These are phyloP conservation scores for Dorcoceras hygrometricum DNA, from an alignment of 257 asterid genomes.

Conservation along the genomic window DNA sequence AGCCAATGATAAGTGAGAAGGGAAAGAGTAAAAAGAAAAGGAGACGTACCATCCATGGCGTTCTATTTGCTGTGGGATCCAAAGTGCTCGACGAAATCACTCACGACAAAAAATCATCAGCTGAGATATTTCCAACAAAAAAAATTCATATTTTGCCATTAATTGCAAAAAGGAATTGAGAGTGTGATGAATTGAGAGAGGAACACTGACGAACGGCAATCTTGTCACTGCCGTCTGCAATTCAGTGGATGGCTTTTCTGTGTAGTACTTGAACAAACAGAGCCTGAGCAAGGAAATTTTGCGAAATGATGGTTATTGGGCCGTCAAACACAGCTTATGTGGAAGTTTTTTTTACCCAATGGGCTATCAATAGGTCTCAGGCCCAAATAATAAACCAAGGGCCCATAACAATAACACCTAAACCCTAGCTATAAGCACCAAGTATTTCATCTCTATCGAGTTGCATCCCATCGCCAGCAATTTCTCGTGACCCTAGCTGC, in stretches of 20 bases:
- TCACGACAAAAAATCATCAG: constrained; percentile 10
- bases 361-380: neutral
- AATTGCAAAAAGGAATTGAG: neutral
- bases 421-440: constrained; percentile 28
- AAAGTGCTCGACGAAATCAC: constrained; percentile 49
- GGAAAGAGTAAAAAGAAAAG: neutral
- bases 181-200: neutral
- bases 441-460: neutral
- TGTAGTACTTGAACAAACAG: neutral
- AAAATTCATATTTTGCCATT: neutral
- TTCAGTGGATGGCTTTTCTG: no score
- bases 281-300: no score
- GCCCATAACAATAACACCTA: neutral
- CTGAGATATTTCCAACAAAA: constrained; percentile 10
- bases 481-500: constrained; percentile 27
- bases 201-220: constrained; percentile 5
- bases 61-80: constrained; percentile 19
- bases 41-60: constrained; percentile 56
- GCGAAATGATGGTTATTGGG: neutral
- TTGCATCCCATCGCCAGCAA: neutral
- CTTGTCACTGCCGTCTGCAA: no score
- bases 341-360: neutral
- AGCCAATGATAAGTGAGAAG: neutral
- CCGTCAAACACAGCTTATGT: neutral
- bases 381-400: constrained; percentile 22